These are phyloP conservation scores for Botrytis squamosa DNA, from an alignment of 2,329 filamentous ascomycete genomes.

Conservation along the genomic window DNA sequence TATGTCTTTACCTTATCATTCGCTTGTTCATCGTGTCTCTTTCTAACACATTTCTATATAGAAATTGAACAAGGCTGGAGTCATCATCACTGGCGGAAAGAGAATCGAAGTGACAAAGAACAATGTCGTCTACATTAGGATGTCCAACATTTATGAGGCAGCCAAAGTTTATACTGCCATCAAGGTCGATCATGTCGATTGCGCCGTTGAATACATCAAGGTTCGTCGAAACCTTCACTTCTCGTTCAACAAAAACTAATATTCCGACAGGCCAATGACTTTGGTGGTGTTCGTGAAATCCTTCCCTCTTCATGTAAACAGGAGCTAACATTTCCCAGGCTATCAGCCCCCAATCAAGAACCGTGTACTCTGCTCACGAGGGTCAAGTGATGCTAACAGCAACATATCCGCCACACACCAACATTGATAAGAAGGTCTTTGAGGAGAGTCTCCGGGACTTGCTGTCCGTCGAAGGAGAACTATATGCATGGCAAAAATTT, in stretches of 20 bases:
- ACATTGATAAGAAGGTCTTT: constrained; percentile 34
- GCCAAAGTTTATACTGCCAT: constrained; percentile 29
- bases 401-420: constrained; percentile 36
- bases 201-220: constrained; percentile 34
- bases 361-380: constrained; percentile 47
- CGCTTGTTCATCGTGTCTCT: neutral
- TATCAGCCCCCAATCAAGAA: constrained; percentile 29
- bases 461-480: constrained; percentile 49
- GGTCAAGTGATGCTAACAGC: constrained; percentile 56
- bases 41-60: constrained; percentile 20
- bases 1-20: constrained; percentile 20
- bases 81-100: constrained; percentile 21
- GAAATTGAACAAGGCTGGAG: constrained; percentile 26
- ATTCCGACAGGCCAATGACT: constrained; percentile 35
- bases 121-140: constrained; percentile 28
- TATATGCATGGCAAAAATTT: constrained; percentile 52
- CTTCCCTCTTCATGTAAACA: neutral
- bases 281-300: constrained; percentile 25
- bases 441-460: constrained; percentile 45
- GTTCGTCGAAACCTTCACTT: constrained; percentile 20
- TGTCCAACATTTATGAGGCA: constrained; percentile 33
- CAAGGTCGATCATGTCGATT: constrained; percentile 27
- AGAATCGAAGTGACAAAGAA: constrained; percentile 24
- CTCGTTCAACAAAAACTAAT: neutral
- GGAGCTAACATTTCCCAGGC: constrained; percentile 35